Percentiles rank a stretch among this genome's conserved stretches.
These are phyloP conservation scores for Macrotyloma uniflorum DNA, from an alignment of 306 rosid species.

Conservation along the genomic window DNA sequence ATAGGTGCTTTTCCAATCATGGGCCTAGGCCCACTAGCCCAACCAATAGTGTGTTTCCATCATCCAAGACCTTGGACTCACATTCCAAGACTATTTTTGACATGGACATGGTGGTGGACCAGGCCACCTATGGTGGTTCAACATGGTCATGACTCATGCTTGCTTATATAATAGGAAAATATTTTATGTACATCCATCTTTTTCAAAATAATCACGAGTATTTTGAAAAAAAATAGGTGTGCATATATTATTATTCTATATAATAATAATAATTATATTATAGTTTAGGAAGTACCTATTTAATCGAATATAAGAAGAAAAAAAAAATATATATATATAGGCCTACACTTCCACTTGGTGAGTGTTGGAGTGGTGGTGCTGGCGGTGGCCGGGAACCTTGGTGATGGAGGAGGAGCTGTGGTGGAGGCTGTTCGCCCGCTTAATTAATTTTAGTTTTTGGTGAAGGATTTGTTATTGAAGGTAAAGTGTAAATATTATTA, in stretches of 20 bases:
- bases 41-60: slow-evolving; percentile 63
- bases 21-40: slow-evolving; percentile 69
- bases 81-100: slow-evolving; percentile 57
- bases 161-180: no score
- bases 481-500: slow-evolving; percentile 45
- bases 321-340: not conserved
- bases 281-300: slow-evolving; percentile 13
- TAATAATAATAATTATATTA: no score
- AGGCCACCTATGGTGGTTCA: slow-evolving; percentile 55
- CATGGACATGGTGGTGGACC: slow-evolving; percentile 68
- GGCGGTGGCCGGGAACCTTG: not conserved
- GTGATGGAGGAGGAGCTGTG: slow-evolving; percentile 52
- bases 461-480: slow-evolving; percentile 19
- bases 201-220: no score
- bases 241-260: no score
- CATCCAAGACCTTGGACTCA: slow-evolving; percentile 53
- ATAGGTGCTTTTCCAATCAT: slow-evolving; percentile 42
- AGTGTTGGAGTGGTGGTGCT: slow-evolving; percentile 22
- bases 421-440: slow-evolving; percentile 67
- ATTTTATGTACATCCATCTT: no score
- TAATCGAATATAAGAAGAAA: not conserved
- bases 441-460: slow-evolving; percentile 31
- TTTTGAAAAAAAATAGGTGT: no score
- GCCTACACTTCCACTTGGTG: slow-evolving; percentile 6
- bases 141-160: slow-evolving; percentile 56